phyloP scores from a whole-genome alignment of 1,284 basidiomycete species.

The Naganishia albida region DNA sequence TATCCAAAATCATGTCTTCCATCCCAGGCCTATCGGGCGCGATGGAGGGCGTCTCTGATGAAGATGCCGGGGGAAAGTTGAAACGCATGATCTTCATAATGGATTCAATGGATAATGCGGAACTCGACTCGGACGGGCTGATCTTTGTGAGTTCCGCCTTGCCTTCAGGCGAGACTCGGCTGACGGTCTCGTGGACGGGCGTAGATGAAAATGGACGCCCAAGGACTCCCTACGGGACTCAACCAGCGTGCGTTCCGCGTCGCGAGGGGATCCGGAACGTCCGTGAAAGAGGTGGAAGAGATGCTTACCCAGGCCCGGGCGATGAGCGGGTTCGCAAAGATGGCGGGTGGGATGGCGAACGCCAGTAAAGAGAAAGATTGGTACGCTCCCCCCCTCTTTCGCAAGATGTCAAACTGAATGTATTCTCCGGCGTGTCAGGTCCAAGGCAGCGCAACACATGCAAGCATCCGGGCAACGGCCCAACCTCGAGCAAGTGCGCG shows the following conservation, averaged over 20 bases:
- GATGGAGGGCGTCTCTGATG: conserved; percentile 86
- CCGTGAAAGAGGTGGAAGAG: conserved; percentile 94
- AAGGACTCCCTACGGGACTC: conserved; percentile 75
- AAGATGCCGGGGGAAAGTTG: conserved; percentile 78
- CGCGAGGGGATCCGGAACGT: conserved; percentile 92
- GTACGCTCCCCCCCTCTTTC: conserved; percentile 6
- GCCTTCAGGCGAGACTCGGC: not conserved
- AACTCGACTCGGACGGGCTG: conserved; percentile 94
- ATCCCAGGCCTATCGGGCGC: conserved; percentile 93
- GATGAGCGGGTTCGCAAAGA: conserved; percentile 97
- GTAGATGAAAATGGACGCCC: conserved; percentile 68
- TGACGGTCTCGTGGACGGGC: not conserved
- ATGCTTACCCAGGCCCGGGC: conserved; percentile 91
- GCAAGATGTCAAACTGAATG: not conserved
- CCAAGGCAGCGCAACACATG: conserved; percentile 87
- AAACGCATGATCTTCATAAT: conserved; percentile 99
- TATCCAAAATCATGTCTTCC: conserved; percentile 98
- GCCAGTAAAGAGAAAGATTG: conserved; percentile 33
- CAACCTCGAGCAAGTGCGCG: conserved; percentile 84
- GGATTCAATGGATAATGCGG: conserved; percentile 90
- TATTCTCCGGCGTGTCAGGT: conserved; percentile 56
- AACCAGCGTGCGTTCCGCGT: conserved; percentile 87
- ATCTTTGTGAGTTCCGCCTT: conserved; percentile 64
- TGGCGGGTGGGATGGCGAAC: conserved; percentile 71
- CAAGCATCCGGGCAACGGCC: conserved; percentile 79